A percentile compares a stretch with the other conserved stretches of the same genome.
Evolutionary conservation across 1,284 basidiomycete species (phyloP).

Genomic region (Gomphus sp.): DNA sequence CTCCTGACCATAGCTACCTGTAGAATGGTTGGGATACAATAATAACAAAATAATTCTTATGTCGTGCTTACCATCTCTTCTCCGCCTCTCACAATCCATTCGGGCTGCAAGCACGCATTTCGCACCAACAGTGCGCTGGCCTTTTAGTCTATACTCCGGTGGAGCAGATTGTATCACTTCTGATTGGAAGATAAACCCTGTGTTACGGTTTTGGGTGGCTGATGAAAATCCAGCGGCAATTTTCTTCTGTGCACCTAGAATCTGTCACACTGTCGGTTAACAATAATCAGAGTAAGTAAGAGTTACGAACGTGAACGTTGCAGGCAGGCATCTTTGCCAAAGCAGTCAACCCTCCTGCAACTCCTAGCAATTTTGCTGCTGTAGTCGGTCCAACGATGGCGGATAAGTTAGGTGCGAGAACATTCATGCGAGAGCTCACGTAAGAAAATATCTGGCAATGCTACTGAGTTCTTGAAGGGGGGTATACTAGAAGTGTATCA

Average conservation of each 20-base stretch:
- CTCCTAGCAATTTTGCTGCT: constrained; percentile 95
- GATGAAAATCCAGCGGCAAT: constrained; percentile 81
- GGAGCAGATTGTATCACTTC: constrained; percentile 81
- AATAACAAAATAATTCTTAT: neutral
- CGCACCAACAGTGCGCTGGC: constrained; percentile 88
- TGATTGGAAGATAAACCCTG: constrained; percentile 94
- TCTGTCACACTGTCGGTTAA: constrained; percentile 31
- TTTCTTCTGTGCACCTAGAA: constrained; percentile 91
- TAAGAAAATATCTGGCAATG: constrained; percentile 82
- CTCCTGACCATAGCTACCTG: constrained; percentile 72
- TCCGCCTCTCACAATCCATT: constrained; percentile 80
- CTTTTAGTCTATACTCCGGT: constrained; percentile 86
- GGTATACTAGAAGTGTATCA: constrained; percentile 18
- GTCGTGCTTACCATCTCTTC: constrained; percentile 55
- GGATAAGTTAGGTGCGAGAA: constrained; percentile 95
- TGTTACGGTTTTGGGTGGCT: constrained; percentile 79
- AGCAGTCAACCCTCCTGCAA: constrained; percentile 87
- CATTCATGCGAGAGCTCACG: constrained; percentile 98
- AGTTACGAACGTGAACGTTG: constrained; percentile 73
- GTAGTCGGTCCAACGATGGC: constrained; percentile 97
- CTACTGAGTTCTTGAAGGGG: neutral
- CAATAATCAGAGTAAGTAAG: neutral
- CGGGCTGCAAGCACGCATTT: constrained; percentile 87
- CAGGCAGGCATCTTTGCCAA: constrained; percentile 93
- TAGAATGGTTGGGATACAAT: constrained; percentile 12